phyloP scores from a whole-genome alignment of 2,329 filamentous ascomycete genomes.

The Colletotrichum viniferum region DNA sequence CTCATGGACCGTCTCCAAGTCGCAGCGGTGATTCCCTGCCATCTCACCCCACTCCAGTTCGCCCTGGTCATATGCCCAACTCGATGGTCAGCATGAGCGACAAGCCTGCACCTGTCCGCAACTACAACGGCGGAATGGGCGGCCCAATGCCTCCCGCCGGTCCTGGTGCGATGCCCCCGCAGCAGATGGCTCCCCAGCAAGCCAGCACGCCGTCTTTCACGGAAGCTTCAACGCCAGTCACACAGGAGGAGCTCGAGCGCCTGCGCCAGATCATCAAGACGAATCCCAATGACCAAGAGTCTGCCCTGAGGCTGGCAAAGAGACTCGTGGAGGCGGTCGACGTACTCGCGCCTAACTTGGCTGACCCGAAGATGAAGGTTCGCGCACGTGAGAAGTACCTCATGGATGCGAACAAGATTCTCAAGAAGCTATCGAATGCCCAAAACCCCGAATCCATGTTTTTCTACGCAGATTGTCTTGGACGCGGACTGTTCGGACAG shows the following conservation, averaged over 20 bases:
- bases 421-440: conserved; percentile 82
- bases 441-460: conserved; percentile 91
- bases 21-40: conserved; percentile 54
- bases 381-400: conserved; percentile 85
- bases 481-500: conserved; percentile 78
- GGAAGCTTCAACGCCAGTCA: conserved; percentile 61
- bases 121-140: conserved; percentile 57
- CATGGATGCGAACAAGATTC: conserved; percentile 83
- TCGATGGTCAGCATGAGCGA: conserved; percentile 60
- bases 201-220: conserved; percentile 7
- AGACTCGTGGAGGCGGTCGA: conserved; percentile 85
- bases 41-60: conserved; percentile 66
- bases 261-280: conserved; percentile 72
- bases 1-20: conserved; percentile 30
- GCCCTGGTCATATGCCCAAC: conserved; percentile 65
- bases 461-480: conserved; percentile 87
- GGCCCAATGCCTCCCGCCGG: conserved; percentile 36
- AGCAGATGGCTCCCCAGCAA: conserved; percentile 33
- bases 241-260: conserved; percentile 76
- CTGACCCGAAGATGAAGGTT: conserved; percentile 73
- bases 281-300: conserved; percentile 74
- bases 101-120: conserved; percentile 63
- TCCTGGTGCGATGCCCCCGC: conserved; percentile 36
- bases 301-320: conserved; percentile 77
- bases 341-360: conserved; percentile 67